Percentiles rank a stretch among this genome's conserved stretches.
Evolutionary conservation across 202 grass and related monocot species (phyloP).

Genomic region (Setaria italica): DNA sequence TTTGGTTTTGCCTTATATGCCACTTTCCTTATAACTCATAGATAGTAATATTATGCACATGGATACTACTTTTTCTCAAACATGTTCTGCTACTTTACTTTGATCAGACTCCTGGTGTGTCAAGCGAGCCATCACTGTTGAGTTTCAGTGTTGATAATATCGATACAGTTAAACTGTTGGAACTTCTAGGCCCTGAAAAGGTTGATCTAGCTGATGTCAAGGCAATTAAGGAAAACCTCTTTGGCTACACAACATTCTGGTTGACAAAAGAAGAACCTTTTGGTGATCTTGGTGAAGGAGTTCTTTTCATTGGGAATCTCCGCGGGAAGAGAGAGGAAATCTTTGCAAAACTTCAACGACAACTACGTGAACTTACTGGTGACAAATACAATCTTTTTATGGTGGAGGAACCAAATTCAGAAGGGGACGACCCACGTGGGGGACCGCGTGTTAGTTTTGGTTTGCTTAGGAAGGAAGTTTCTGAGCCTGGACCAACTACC

Average conservation of each 20-base stretch:
- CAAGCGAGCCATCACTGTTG: conserved; percentile 61
- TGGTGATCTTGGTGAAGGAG: conserved; percentile 94
- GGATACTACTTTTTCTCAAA: conserved; percentile 44
- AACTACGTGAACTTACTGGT: conserved; percentile 79
- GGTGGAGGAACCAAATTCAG: conserved; percentile 96
- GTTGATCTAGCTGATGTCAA: conserved; percentile 89
- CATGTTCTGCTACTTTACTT: conserved; percentile 31
- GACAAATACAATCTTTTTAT: conserved; percentile 97
- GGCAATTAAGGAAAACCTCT: conserved; percentile 92
- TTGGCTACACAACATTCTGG: conserved; percentile 99
- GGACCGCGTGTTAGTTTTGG: conserved; percentile 94
- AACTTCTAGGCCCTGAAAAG: conserved; percentile 94
- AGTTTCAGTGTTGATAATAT: conserved; percentile 87
- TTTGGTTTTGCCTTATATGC: conserved; percentile 11
- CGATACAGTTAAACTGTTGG: conserved; percentile 89
- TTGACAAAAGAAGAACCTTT: conserved; percentile 97
- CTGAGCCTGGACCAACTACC: conserved; percentile 91
- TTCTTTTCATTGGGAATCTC: conserved; percentile 93
- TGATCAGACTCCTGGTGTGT: conserved; percentile 66
- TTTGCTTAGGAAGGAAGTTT: conserved; percentile 94
- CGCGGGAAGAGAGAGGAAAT: conserved; percentile 87
- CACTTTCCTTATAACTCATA: conserved; percentile 16
- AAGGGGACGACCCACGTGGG: conserved; percentile 88
- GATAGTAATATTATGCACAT: conserved; percentile 9
- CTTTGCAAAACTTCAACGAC: conserved; percentile 80